A percentile compares a stretch with the other conserved stretches of the same genome.
Conservation (phyloP, 2,329 filamentous ascomycete species). For the Triangularia setosa region DNA sequence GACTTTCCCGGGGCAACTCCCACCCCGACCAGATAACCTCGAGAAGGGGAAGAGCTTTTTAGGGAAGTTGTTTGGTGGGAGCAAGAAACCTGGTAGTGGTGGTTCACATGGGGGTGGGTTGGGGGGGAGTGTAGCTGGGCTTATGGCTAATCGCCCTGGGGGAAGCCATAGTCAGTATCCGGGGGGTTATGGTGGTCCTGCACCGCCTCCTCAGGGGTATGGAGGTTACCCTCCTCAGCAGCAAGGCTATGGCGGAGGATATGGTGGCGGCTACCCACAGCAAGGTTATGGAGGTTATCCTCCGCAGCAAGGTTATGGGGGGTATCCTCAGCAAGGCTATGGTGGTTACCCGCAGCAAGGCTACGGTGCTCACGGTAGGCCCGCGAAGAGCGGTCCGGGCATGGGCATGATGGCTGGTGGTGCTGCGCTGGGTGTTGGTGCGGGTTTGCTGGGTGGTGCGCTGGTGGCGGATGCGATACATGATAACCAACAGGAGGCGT, state of each 20-base stretch:
- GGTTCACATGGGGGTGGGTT: conserved; percentile 19
- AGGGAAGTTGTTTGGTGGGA: conserved; percentile 49
- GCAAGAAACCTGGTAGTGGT: conserved; percentile 35
- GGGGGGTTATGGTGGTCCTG: background rate
- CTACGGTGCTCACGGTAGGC: conserved; percentile 36
- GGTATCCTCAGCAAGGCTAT: conserved; percentile 19
- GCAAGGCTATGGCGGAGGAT: background rate
- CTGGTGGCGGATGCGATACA: conserved; percentile 66
- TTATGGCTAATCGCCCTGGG: background rate
- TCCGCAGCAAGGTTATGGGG: background rate
- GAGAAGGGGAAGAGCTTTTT: conserved; percentile 46
- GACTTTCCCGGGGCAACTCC: conserved; percentile 40
- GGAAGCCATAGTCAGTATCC: background rate
- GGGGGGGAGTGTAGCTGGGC: background rate
- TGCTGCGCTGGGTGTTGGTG: conserved; percentile 73
- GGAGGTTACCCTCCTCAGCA: background rate
- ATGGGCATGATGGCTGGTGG: conserved; percentile 67
- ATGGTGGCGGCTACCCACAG: background rate
- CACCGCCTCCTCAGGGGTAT: background rate
- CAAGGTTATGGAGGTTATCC: background rate
- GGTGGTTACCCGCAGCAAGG: conserved; percentile 28
- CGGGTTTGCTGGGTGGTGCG: conserved; percentile 74
- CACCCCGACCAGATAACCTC: conserved; percentile 35
- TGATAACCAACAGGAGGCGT: conserved; percentile 57
- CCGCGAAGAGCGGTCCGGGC: conserved; percentile 40